These are phyloP conservation scores for Epichloe uncinata DNA, from an alignment of 2,329 filamentous ascomycete species.

Conservation along the genomic window DNA sequence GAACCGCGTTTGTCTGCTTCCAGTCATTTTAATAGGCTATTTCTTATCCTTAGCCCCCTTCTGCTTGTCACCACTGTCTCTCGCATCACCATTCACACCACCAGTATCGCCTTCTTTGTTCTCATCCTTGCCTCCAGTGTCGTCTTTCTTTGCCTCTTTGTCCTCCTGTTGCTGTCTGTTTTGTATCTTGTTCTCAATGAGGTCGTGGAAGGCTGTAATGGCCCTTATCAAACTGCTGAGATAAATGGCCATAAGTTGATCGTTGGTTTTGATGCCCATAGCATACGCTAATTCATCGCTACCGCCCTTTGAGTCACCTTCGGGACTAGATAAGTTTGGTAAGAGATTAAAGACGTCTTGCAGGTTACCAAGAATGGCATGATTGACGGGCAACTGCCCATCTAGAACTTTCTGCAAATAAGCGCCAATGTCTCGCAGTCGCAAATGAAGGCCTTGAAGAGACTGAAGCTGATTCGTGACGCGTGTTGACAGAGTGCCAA, in stretches of 20 bases:
- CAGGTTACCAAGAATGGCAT: constrained; percentile 93
- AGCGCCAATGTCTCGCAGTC: constrained; percentile 85
- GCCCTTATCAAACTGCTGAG: constrained; percentile 91
- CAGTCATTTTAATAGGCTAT: constrained; percentile 9
- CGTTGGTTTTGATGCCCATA: constrained; percentile 98
- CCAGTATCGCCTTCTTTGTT: constrained; percentile 38
- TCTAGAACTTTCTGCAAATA: constrained; percentile 96
- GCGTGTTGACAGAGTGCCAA: constrained; percentile 88
- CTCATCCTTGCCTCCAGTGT: constrained; percentile 44
- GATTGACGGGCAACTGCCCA: constrained; percentile 86
- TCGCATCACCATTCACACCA: constrained; percentile 29
- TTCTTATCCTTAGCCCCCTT: constrained; percentile 43
- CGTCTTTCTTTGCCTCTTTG: constrained; percentile 75
- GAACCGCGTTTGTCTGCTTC: neutral
- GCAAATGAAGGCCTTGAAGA: constrained; percentile 86
- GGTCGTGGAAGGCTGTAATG: constrained; percentile 96
- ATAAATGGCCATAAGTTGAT: constrained; percentile 98
- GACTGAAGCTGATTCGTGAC: constrained; percentile 98
- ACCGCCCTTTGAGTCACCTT: constrained; percentile 47
- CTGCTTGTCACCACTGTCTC: constrained; percentile 39
- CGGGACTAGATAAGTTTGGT: constrained; percentile 83
- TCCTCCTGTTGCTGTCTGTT: constrained; percentile 96
- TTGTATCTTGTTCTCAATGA: constrained; percentile 99
- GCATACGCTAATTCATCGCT: constrained; percentile 85
- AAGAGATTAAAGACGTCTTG: constrained; percentile 98